Evolutionary conservation across 2,329 filamentous ascomycete genomes (phyloP), one percentile per base, ranked within the genome.

Genomic region (Fusarium annulatum): DNA sequence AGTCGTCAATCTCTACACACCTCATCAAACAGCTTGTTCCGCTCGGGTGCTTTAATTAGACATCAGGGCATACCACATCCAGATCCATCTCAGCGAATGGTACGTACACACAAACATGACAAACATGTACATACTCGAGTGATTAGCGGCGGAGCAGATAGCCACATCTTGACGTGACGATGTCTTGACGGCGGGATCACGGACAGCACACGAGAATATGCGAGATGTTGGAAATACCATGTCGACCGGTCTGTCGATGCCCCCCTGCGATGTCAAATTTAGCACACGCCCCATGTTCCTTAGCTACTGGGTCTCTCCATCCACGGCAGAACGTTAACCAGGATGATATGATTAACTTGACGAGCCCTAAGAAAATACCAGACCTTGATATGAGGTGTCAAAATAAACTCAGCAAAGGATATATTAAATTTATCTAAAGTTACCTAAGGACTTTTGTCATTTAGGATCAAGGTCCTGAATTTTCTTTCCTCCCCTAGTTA

Each of bases 241-340:
- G 52, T 23, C n/a, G 56, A 59, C 71, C 73, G 61, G 64, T 69
- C 56, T 46, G 39, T 59, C 56, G 73, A 74, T 66, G 34, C 61
- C 64, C 66, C 66, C 60, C 69, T 67, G 65, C 55, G 67, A 69
- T 75, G 76, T 77, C 73, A 76, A 78, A 72, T 76, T 77, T 78
- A 77, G 76, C 67, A 75, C 64, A 49, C 51, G 49, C 62, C 61
- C 67, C 67, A 63, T 53, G n/a, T 57, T 36, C 41, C 65, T 71
- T 64, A 63, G 61, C 52, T 64, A 67, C 59, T 68, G 63, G 56
- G 61, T 59, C 62, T 58, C 36, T 45, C 69, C 69, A 67, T 68
- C 58, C 38, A 57, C 30, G 43, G 42, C 64, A 68, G 36, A 69
- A 76, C 76, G 55, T 59, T 33, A 63, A 65, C 75, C 28, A 43